Evolutionary conservation across 1,139 yeast species (phyloP).

Genomic region (Taphrina communis): DNA sequence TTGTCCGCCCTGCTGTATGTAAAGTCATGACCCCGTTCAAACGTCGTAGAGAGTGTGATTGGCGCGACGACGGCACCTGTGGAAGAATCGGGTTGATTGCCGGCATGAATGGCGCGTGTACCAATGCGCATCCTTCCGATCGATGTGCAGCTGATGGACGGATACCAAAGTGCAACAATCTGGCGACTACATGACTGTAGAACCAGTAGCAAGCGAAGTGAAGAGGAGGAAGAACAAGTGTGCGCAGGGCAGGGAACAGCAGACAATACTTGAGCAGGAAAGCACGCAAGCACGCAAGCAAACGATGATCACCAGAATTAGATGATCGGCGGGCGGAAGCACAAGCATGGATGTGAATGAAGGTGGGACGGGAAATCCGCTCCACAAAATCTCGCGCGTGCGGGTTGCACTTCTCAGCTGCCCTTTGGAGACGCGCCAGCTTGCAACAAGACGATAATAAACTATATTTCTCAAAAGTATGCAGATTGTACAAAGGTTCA

Average conservation of each 20-base stretch:
- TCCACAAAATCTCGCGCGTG: too few relatives aligned
- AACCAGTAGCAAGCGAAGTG: background rate
- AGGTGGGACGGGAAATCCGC: background rate
- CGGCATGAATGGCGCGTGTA: constrained; percentile 73
- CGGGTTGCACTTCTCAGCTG: too few relatives aligned
- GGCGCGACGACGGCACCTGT: constrained; percentile 92
- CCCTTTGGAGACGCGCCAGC: too few relatives aligned
- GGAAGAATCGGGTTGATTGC: constrained; percentile 71
- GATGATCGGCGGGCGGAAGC: background rate
- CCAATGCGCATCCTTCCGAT: constrained; percentile 16
- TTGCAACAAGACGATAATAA: too few relatives aligned
- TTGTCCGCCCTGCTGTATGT: constrained; percentile 87
- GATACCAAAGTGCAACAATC: background rate
- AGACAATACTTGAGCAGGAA: background rate
- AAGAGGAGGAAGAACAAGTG: background rate
- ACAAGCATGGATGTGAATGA: background rate
- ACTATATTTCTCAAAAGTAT: background rate
- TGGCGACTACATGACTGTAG: background rate
- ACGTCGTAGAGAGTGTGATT: constrained; percentile 82
- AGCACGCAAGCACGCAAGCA: background rate
- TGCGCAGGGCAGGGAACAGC: too few relatives aligned
- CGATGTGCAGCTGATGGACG: background rate
- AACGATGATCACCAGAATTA: background rate
- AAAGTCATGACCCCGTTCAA: constrained; percentile 76
- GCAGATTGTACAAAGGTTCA: background rate